These are phyloP conservation scores for Acanthamoeba triangularis DNA, from an alignment of 208 protist species.

Conservation along the genomic window DNA sequence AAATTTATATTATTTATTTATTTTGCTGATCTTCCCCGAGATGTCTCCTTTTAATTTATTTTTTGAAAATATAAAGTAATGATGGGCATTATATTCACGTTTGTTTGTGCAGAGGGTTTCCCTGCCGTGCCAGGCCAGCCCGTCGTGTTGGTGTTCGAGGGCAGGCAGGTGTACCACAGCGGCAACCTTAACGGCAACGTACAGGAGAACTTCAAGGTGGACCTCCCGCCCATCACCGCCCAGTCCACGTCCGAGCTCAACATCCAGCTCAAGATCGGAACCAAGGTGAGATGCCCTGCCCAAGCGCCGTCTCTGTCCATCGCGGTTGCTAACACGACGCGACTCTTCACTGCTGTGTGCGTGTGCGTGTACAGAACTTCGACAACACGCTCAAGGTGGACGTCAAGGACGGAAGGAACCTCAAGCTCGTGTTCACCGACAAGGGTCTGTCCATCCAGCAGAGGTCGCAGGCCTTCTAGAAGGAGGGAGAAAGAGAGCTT, in stretches of 20 bases:
- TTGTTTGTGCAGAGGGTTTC: not conserved
- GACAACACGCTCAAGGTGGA: slow-evolving; percentile 60
- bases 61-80: not conserved
- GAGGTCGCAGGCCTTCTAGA: slow-evolving; percentile 6
- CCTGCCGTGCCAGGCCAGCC: slow-evolving; percentile 14
- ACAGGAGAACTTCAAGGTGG: slow-evolving; percentile 45
- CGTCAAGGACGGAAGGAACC: slow-evolving; percentile 27
- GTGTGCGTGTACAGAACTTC: not conserved
- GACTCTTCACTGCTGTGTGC: not conserved
- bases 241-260: slow-evolving; percentile 15
- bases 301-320: not conserved
- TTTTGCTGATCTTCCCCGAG: not conserved
- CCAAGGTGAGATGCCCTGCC: not conserved
- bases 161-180: slow-evolving; percentile 61
- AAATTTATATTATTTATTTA: not conserved
- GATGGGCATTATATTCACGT: no score
- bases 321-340: not conserved
- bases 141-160: slow-evolving; percentile 34
- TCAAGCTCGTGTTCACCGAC: slow-evolving; percentile 35
- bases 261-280: slow-evolving; percentile 27
- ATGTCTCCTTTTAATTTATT: not conserved
- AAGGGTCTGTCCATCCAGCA: slow-evolving; percentile 61
- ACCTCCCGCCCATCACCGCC: slow-evolving; percentile 27
- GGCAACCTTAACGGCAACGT: slow-evolving; percentile 35
- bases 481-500: no score